A percentile compares a stretch with the other conserved stretches of the same genome.
These are phyloP conservation scores for Penicillium capsulatum DNA, from an alignment of 2,329 filamentous ascomycete species.

Conservation along the genomic window DNA sequence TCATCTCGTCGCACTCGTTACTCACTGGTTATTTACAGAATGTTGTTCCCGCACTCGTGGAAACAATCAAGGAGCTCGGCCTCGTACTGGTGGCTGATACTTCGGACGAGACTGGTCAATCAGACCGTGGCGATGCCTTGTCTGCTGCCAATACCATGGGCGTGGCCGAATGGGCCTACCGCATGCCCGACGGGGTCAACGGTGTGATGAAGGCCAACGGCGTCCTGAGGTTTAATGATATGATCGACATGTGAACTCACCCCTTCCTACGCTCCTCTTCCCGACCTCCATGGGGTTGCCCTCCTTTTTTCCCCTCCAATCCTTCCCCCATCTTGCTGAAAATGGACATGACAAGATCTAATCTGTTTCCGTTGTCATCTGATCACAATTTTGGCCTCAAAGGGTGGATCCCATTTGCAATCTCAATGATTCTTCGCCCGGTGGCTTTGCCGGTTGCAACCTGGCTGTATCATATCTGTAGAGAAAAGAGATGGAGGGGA, in stretches of 20 bases:
- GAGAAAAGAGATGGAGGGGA: constrained; percentile 19
- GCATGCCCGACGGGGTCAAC: constrained; percentile 76
- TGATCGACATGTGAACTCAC: constrained; percentile 63
- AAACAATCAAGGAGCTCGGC: constrained; percentile 90
- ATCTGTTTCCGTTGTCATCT: no score
- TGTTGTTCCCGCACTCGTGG: constrained; percentile 85
- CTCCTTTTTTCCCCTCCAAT: no score
- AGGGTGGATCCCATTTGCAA: no score
- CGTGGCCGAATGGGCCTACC: constrained; percentile 41
- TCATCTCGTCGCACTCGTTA: constrained; percentile 6
- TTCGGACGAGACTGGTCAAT: constrained; percentile 52
- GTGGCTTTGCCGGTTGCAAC: not conserved
- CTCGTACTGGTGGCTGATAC: constrained; percentile 88
- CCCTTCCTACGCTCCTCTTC: not conserved
- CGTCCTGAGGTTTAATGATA: constrained; percentile 87
- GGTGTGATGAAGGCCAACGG: constrained; percentile 81
- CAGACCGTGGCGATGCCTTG: constrained; percentile 22
- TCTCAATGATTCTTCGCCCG: no score
- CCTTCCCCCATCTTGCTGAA: no score
- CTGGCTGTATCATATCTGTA: constrained; percentile 16
- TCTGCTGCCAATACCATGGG: constrained; percentile 26
- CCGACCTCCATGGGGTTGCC: no score
- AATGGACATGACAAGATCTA: no score
- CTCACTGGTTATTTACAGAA: constrained; percentile 55
- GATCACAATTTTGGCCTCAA: no score